Evolutionary conservation across 202 grass and related monocot species (phyloP).

Genomic region (Hordeum pubiflorum): DNA sequence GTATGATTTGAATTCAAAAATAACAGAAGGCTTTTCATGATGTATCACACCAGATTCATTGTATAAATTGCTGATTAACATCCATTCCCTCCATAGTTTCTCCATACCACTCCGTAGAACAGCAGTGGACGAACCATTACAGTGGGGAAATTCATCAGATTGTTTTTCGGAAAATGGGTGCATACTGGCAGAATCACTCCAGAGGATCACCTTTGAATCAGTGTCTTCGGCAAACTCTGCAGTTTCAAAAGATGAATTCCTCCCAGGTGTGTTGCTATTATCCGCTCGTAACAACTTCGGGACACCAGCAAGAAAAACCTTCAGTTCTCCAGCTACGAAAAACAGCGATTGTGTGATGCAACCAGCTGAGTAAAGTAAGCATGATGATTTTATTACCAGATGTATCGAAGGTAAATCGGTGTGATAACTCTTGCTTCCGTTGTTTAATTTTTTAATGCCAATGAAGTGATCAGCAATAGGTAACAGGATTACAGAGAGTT

Average conservation of each 20-base stretch:
- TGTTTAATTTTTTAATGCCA: conserved; percentile 13
- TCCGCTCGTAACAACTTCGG: conserved; percentile 8
- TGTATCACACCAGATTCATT: conserved; percentile 38
- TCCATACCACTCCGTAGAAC: conserved; percentile 40
- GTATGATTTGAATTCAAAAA: conserved; percentile 56
- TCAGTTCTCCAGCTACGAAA: conserved; percentile 49
- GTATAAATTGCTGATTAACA: conserved; percentile 38
- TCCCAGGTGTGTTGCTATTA: conserved; percentile 22
- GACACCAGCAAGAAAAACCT: conserved; percentile 27
- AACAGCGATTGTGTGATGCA: conserved; percentile 41
- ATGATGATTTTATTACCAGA: conserved; percentile 50
- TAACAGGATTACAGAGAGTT: conserved; percentile 52
- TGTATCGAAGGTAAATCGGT: conserved; percentile 12
- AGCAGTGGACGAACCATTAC: neutral
- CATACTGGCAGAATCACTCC: conserved; percentile 44
- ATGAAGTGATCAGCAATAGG: conserved; percentile 16
- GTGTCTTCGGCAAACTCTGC: conserved; percentile 18
- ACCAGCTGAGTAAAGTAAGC: conserved; percentile 47
- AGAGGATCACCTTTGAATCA: conserved; percentile 48
- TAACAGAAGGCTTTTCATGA: conserved; percentile 47
- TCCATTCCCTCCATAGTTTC: conserved; percentile 60
- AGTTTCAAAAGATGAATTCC: conserved; percentile 40
- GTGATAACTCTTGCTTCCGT: conserved; percentile 21
- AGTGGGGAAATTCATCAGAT: neutral
- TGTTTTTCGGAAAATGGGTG: conserved; percentile 28